These are phyloP conservation scores for carrot (Daucus carota) DNA, from an alignment of 129 eudicot species.

Conservation along the genomic window DH1_v3.0 NC_030385.2:45870001-45870500, in stretches of 20 bases:
- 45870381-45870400: no score
- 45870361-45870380: neutral
- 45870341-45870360: neutral
- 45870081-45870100: neutral
- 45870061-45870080: conserved; percentile 1
- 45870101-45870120: neutral
- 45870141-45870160: neutral
- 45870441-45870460: no score
- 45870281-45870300: neutral
- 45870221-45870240: neutral
- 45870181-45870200: neutral
- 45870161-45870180: neutral
- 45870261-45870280: neutral
- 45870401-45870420: neutral
- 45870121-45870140: neutral
- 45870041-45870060: neutral
- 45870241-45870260: neutral
- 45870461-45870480: neutral
- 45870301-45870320: neutral
- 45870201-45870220: neutral
- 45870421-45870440: neutral
- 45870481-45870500: no score
- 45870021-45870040: neutral
- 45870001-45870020: neutral
- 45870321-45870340: neutral